phyloP scores from a whole-genome alignment of 139 green algal genomes.

The Nannochloris sp. region DNA sequence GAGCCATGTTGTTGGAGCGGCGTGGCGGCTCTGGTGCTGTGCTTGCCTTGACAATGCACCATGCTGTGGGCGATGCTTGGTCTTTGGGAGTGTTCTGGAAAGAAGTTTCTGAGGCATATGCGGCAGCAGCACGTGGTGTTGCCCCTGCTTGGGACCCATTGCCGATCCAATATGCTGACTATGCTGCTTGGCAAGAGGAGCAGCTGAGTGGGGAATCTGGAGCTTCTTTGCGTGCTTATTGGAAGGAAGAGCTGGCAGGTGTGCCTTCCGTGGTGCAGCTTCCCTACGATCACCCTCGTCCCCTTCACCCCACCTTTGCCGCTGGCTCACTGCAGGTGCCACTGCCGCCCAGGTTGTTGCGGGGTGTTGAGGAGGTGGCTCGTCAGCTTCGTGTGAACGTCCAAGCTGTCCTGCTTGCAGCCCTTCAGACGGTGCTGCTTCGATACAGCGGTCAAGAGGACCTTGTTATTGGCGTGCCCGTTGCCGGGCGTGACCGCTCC shows the following conservation, averaged over 20 bases:
- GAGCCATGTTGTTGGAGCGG: slow-evolving; percentile 1
- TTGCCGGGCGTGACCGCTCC: no score
- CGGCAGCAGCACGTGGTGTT: no score
- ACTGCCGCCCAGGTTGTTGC: not conserved
- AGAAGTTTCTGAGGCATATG: slow-evolving; percentile 3
- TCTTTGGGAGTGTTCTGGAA: not conserved
- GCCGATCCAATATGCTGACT: slow-evolving; percentile 1
- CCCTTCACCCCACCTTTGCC: no score
- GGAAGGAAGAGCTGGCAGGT: not conserved
- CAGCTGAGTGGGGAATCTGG: not conserved
- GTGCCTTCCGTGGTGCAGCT: not conserved
- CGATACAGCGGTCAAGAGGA: no score
- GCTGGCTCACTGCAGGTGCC: not conserved
- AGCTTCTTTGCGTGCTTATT: not conserved
- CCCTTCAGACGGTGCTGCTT: no score
- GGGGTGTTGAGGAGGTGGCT: not conserved
- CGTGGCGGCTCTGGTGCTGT: not conserved
- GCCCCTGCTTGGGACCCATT: no score
- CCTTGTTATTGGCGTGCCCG: no score
- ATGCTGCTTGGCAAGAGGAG: slow-evolving; percentile 3
- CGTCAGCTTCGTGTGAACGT: not conserved
- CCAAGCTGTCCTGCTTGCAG: no score
- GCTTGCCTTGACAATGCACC: slow-evolving; percentile 2
- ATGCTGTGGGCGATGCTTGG: slow-evolving; percentile 9
- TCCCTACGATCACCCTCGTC: no score